Percentiles rank a stretch among this genome's conserved stretches.
These are phyloP conservation scores for Ophiostoma triangulosporum DNA, from an alignment of 2,329 filamentous ascomycete species.

Conservation along the genomic window DNA sequence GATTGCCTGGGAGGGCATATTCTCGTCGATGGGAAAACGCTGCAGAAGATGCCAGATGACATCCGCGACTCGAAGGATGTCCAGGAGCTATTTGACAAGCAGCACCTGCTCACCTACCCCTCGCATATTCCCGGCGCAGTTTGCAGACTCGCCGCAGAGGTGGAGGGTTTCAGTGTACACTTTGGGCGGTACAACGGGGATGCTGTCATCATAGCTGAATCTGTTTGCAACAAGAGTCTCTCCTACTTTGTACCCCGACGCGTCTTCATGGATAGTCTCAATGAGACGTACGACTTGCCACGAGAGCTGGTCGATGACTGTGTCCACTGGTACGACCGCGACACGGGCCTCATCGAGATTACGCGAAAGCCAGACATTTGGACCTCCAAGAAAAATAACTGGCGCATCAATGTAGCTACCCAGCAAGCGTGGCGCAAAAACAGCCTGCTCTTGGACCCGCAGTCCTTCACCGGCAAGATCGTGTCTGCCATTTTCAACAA, in stretches of 20 bases:
- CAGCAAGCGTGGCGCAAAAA: conserved; percentile 3
- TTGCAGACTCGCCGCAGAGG: conserved; percentile 22
- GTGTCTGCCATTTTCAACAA: conserved; percentile 31
- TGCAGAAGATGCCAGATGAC: conserved; percentile 35
- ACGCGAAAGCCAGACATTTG: conserved; percentile 19
- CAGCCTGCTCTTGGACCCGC: conserved; percentile 33
- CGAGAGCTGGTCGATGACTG: conserved; percentile 34
- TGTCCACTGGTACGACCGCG: conserved; percentile 46
- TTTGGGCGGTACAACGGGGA: not conserved
- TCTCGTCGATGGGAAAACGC: conserved; percentile 23
- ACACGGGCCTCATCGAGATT: conserved; percentile 31
- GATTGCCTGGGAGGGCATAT: conserved; percentile 18
- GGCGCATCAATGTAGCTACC: not conserved
- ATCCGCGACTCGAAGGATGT: conserved; percentile 31
- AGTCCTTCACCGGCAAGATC: conserved; percentile 24
- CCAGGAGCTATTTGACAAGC: conserved; percentile 38
- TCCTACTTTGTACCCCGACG: conserved; percentile 7
- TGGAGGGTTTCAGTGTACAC: not conserved
- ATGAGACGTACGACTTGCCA: conserved; percentile 38
- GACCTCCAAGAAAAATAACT: conserved; percentile 14
- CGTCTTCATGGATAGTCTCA: not conserved
- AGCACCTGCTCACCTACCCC: conserved; percentile 36
- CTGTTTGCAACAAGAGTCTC: not conserved
- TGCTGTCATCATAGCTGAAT: not conserved
- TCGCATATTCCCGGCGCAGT: conserved; percentile 40